Evolutionary conservation across 2,329 filamentous ascomycete species (phyloP).

Genomic region (Xylaria sp.): DNA sequence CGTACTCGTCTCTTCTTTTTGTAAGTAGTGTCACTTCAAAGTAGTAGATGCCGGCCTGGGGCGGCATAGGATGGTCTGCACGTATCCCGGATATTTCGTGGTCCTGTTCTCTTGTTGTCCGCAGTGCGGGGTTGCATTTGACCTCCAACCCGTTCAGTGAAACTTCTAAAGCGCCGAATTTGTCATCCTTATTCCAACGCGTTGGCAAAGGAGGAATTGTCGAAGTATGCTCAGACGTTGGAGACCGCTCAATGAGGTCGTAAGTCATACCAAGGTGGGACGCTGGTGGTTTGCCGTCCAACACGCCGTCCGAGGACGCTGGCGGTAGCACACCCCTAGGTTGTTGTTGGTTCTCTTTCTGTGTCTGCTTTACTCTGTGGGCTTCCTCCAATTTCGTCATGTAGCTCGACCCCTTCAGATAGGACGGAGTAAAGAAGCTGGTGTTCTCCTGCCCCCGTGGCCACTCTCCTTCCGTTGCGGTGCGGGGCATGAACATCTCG

Average conservation of each 20-base stretch:
- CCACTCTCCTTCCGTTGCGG: conserved; percentile 33
- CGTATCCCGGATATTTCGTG: conserved; percentile 83
- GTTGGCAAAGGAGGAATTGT: conserved; percentile 73
- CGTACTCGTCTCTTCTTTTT: conserved; percentile 61
- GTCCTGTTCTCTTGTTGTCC: conserved; percentile 57
- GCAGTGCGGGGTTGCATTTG: conserved; percentile 55
- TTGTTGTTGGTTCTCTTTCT: conserved; percentile 54
- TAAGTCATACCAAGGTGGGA: conserved; percentile 79
- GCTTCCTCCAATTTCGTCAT: conserved; percentile 75
- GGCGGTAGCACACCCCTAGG: conserved; percentile 38
- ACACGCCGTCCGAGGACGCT: conserved; percentile 49
- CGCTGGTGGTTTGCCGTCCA: conserved; percentile 59
- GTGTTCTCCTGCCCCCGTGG: conserved; percentile 43
- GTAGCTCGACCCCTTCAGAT: conserved; percentile 79
- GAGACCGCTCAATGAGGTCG: conserved; percentile 80
- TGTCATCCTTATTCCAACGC: conserved; percentile 82
- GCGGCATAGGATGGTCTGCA: conserved; percentile 84
- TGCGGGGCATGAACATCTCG: conserved; percentile 50
- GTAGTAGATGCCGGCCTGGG: conserved; percentile 92
- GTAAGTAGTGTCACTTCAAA: conserved; percentile 71
- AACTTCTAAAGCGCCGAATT: conserved; percentile 74
- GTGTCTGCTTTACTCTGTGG: conserved; percentile 64
- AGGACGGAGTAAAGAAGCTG: conserved; percentile 81
- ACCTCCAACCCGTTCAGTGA: conserved; percentile 75
- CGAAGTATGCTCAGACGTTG: conserved; percentile 64